Percentiles rank a stretch among this genome's conserved stretches.
These are phyloP conservation scores for Ophiostoma ips DNA, from an alignment of 2,329 filamentous ascomycete species.

Conservation along the genomic window DNA sequence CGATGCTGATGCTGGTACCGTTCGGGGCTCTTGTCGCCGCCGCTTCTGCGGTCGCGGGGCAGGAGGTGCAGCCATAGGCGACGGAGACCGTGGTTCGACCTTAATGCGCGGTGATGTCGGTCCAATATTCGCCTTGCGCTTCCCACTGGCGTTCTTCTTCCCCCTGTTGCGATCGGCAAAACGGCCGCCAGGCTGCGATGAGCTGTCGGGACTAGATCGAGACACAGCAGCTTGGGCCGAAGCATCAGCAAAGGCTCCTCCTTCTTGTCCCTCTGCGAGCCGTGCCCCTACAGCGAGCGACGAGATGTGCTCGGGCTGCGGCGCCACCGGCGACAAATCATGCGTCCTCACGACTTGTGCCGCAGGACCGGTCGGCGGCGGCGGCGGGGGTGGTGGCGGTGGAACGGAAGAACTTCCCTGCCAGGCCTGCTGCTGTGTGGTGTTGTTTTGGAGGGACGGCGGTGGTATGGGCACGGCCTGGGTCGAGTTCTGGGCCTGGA, in stretches of 20 bases:
- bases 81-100: conserved; percentile 49
- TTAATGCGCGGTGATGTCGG: conserved; percentile 44
- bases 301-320: conserved; percentile 59
- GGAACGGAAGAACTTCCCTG: not conserved
- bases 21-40: conserved; percentile 32
- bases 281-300: conserved; percentile 28
- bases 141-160: conserved; percentile 41
- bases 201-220: conserved; percentile 46
- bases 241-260: conserved; percentile 22
- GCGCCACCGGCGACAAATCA: conserved; percentile 58
- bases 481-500: not conserved
- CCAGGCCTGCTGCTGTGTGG: not conserved
- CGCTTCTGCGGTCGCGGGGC: conserved; percentile 43
- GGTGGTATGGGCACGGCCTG: not conserved
- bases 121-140: conserved; percentile 36
- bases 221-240: conserved; percentile 40
- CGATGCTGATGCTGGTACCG: conserved; percentile 13
- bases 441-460: not conserved
- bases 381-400: too few relatives aligned
- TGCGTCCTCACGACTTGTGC: conserved; percentile 49
- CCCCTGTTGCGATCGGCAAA: conserved; percentile 19
- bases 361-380: not conserved
- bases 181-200: conserved; percentile 30
- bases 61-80: conserved; percentile 40
- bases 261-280: not conserved